Conservation (phyloP, 2,329 filamentous ascomycete species). For the Fusarium sp. region DNA sequence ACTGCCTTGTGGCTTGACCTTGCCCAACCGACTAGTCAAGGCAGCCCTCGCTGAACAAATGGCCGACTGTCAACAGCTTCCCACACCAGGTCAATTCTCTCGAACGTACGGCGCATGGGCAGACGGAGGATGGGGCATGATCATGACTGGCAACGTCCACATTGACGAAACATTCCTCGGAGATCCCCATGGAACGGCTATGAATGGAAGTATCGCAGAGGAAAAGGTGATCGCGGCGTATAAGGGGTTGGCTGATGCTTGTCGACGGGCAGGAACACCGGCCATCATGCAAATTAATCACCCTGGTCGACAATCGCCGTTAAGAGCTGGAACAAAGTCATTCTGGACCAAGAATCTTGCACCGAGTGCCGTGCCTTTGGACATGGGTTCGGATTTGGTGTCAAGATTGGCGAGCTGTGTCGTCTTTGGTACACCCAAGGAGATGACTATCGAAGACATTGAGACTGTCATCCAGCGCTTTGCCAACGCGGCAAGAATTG, state of each 20-base stretch:
- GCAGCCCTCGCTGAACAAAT: constrained; percentile 63
- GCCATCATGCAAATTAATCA: constrained; percentile 60
- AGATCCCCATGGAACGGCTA: constrained; percentile 47
- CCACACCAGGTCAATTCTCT: constrained; percentile 53
- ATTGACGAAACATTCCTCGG: constrained; percentile 55
- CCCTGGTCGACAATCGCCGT: constrained; percentile 58
- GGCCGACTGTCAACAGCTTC: constrained; percentile 55
- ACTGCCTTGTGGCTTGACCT: constrained; percentile 64
- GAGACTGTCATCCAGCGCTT: constrained; percentile 64
- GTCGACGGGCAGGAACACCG: constrained; percentile 49
- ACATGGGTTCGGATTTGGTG: constrained; percentile 54
- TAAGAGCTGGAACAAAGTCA: constrained; percentile 51
- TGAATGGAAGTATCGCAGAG: constrained; percentile 40
- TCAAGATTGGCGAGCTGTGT: constrained; percentile 48
- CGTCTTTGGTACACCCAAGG: constrained; percentile 65
- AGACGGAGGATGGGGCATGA: constrained; percentile 63
- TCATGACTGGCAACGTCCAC: constrained; percentile 64
- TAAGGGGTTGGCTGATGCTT: constrained; percentile 50
- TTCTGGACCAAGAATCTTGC: constrained; percentile 55
- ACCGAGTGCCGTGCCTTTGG: constrained; percentile 56
- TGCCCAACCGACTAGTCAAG: constrained; percentile 66
- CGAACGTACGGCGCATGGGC: constrained; percentile 66
- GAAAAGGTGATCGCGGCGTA: constrained; percentile 50
- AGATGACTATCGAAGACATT: constrained; percentile 67
- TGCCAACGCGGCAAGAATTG: constrained; percentile 62